Percentiles rank a stretch among this genome's conserved stretches.
Conservation (phyloP, 768 basidiomycete genomes). For the Tricholoma saponaceum region DNA sequence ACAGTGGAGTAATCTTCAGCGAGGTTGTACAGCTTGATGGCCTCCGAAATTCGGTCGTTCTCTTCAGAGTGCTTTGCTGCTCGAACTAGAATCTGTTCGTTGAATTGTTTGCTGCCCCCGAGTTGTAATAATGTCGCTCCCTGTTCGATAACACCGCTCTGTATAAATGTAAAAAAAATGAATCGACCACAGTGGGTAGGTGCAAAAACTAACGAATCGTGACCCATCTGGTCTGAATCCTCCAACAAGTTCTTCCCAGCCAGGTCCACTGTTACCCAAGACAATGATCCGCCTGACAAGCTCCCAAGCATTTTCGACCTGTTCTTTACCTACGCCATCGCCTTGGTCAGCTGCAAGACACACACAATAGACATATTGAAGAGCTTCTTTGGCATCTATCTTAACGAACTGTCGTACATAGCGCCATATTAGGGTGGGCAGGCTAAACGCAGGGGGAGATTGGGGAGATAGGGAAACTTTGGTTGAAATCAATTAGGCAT, state of each 20-base stretch:
- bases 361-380: slow-evolving; percentile 92
- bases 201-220: slow-evolving; percentile 62
- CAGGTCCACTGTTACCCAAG: slow-evolving; percentile 69
- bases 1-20: slow-evolving; percentile 90
- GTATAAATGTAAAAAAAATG: slow-evolving; percentile 2
- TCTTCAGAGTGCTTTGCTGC: slow-evolving; percentile 81
- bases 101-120: slow-evolving; percentile 60
- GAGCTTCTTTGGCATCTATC: slow-evolving; percentile 88
- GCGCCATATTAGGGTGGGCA: slow-evolving; percentile 85
- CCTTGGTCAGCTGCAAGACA: slow-evolving; percentile 72
- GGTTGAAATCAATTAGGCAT: background rate
- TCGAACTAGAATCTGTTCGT: slow-evolving; percentile 75
- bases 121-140: slow-evolving; percentile 75
- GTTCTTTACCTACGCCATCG: slow-evolving; percentile 73
- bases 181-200: background rate
- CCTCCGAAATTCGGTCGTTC: slow-evolving; percentile 83
- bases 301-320: slow-evolving; percentile 79
- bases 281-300: slow-evolving; percentile 76
- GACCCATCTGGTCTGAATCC: slow-evolving; percentile 87
- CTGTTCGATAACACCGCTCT: slow-evolving; percentile 89
- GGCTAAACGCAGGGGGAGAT: slow-evolving; percentile 68
- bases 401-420: slow-evolving; percentile 91
- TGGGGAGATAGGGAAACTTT: slow-evolving; percentile 68
- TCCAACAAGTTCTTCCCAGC: slow-evolving; percentile 94
- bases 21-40: slow-evolving; percentile 93